Evolutionary conservation across 2,329 filamentous ascomycete species (phyloP).

Genomic region (Trichophyton equinum): DNA sequence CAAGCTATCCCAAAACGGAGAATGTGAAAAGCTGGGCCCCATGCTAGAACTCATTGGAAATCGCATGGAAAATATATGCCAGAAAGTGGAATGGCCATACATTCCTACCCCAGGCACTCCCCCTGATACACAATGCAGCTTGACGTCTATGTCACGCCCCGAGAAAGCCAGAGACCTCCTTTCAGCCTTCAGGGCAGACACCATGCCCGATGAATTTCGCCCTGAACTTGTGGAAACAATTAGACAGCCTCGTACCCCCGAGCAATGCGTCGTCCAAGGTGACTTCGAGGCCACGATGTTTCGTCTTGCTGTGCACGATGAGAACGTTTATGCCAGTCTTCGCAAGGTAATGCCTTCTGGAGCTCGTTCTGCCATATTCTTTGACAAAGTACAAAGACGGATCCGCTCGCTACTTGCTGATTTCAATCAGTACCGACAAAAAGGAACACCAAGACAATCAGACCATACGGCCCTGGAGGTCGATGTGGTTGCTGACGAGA

Average conservation of each 20-base stretch:
- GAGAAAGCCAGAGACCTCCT: slow-evolving; percentile 34
- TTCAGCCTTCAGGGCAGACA: slow-evolving; percentile 31
- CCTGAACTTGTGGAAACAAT: slow-evolving; percentile 28
- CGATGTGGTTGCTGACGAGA: slow-evolving; percentile 21
- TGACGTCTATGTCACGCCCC: slow-evolving; percentile 23
- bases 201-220: slow-evolving; percentile 32
- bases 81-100: slow-evolving; percentile 26
- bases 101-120: slow-evolving; percentile 16
- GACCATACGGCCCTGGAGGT: slow-evolving; percentile 19
- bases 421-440: slow-evolving; percentile 31
- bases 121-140: slow-evolving; percentile 2
- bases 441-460: slow-evolving; percentile 18
- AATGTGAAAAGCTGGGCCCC: slow-evolving; percentile 19
- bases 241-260: slow-evolving; percentile 23
- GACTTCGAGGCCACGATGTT: slow-evolving; percentile 36
- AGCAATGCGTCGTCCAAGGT: slow-evolving; percentile 34
- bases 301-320: slow-evolving; percentile 33
- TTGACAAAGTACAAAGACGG: slow-evolving; percentile 31
- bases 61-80: slow-evolving; percentile 23
- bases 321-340: slow-evolving; percentile 30
- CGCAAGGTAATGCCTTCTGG: slow-evolving; percentile 32
- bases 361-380: slow-evolving; percentile 32
- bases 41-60: slow-evolving; percentile 24
- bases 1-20: slow-evolving; percentile 23
- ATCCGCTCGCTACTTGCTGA: slow-evolving; percentile 24